Base-by-base conservation (phyloP, 306 rosid genomes). In the Alnus rubra region DNA sequence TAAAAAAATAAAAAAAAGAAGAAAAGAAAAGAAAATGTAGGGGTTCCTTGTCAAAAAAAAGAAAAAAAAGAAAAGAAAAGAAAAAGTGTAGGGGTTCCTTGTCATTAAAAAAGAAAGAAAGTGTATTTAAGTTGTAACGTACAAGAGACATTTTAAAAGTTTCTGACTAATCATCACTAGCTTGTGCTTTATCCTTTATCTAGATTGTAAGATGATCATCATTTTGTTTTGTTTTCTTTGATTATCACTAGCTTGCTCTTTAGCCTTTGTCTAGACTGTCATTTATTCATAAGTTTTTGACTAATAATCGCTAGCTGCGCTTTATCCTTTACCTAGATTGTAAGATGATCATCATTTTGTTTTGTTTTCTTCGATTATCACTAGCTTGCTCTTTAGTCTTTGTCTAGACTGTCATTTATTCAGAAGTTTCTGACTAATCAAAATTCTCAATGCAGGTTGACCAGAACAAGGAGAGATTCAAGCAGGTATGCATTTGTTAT, bases 361-460 rank as follows among this genome's bases (percentile, higher is more conserved):
- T 42, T 42, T 42, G 7, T 42, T 42, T 6, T 42, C 45, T 42
- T 42, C 8, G 8, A 42, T 42, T 49, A 67, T 15, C n/a, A 55
- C 63, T 59, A 49, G 45, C 45, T 50, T 55, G 15, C n/a, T 60
- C 76, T 42, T 11, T 76, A 13, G 84, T 39, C 54, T 75, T 68
- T 55, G 70, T 65, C 74, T 73, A 76, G 51, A 80, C 68, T 81
- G 73, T 74, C 53, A 69, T 81, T 74, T 63, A 19, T 78, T 55
- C 45, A 9, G 76, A 53, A 77, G 75, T 50, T 76, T 79, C 74
- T 92, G 81, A 82, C 74, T 37, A 63, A 59, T 71, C 62, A 63
- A 82, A 73, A 49, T 54, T 81, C 42, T 83, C 74, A 78, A 78
- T 89, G 88, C 97, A 94, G 98, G 92, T 83, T 62, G 92, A 89